A percentile compares a stretch with the other conserved stretches of the same genome.
phyloP scores from a whole-genome alignment of 208 protist species.

The Acanthamoeba divionensis region DNA sequence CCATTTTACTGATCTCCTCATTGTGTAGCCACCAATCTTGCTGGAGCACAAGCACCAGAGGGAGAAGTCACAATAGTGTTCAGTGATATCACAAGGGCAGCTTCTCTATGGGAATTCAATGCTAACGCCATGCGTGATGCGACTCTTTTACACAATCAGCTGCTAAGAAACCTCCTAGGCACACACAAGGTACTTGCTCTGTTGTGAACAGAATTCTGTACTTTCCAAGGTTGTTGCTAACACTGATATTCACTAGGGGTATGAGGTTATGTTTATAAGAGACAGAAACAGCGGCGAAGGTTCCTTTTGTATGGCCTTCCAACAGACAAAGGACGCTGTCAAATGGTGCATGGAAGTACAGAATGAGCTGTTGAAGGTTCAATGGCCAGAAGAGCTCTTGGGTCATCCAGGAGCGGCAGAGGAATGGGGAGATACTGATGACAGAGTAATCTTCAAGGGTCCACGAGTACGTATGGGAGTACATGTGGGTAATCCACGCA shows the following conservation, averaged over 20 bases:
- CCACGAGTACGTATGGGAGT: neutral
- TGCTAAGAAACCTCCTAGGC: neutral
- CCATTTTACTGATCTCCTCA: too few relatives aligned
- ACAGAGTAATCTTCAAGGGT: neutral
- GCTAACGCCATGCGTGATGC: slow-evolving; percentile 31
- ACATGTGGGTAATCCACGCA: neutral
- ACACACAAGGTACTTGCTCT: too few relatives aligned
- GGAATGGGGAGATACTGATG: neutral
- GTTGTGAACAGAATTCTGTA: too few relatives aligned
- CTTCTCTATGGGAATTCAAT: slow-evolving; percentile 36
- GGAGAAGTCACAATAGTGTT: slow-evolving; percentile 32
- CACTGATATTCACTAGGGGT: slow-evolving; percentile 26
- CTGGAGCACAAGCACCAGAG: too few relatives aligned
- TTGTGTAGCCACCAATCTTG: too few relatives aligned
- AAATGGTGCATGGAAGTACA: neutral
- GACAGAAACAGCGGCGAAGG: neutral
- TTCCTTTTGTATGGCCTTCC: neutral
- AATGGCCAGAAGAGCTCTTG: neutral
- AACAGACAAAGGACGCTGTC: neutral
- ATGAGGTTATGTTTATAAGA: neutral
- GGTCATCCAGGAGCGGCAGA: neutral
- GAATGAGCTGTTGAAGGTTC: neutral
- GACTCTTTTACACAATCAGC: neutral
- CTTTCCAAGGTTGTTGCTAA: too few relatives aligned
- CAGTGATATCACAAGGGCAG: slow-evolving; percentile 18